These are phyloP conservation scores for Golubevia sp. DNA, from an alignment of 1,284 basidiomycete genomes.

Conservation along the genomic window DNA sequence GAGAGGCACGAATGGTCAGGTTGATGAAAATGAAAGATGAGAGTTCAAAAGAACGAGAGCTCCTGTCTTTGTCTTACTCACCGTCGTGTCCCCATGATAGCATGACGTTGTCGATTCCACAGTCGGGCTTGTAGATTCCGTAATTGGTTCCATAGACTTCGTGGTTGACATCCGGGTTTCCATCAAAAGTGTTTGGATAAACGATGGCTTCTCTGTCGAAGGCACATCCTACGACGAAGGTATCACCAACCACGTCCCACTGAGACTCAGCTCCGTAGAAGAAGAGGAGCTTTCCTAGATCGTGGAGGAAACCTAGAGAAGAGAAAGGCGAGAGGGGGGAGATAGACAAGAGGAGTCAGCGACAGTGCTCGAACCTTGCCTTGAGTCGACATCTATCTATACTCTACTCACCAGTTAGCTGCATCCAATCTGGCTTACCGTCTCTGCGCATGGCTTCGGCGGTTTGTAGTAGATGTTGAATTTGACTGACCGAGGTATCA, in stretches of 20 bases:
- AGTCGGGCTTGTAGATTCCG: constrained; percentile 81
- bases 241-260: constrained; percentile 44
- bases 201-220: constrained; percentile 19
- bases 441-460: constrained; percentile 87
- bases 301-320: constrained; percentile 21
- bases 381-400: too few relatives aligned
- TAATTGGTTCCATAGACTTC: constrained; percentile 76
- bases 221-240: constrained; percentile 37
- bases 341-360: too few relatives aligned
- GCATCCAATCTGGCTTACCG: constrained; percentile 72
- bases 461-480: constrained; percentile 86
- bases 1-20: too few relatives aligned
- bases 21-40: too few relatives aligned
- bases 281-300: constrained; percentile 36
- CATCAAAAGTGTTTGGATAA: constrained; percentile 80
- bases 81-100: constrained; percentile 86
- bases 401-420: constrained; percentile 86
- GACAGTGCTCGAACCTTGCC: too few relatives aligned
- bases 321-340: not conserved
- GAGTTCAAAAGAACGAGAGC: too few relatives aligned
- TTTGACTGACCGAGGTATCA: constrained; percentile 67
- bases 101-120: constrained; percentile 88
- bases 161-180: constrained; percentile 77
- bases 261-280: constrained; percentile 42
- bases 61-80: too few relatives aligned